These are phyloP conservation scores for Symbiodinium natans DNA, from an alignment of 73 alveolate species.

Conservation along the genomic window DNA sequence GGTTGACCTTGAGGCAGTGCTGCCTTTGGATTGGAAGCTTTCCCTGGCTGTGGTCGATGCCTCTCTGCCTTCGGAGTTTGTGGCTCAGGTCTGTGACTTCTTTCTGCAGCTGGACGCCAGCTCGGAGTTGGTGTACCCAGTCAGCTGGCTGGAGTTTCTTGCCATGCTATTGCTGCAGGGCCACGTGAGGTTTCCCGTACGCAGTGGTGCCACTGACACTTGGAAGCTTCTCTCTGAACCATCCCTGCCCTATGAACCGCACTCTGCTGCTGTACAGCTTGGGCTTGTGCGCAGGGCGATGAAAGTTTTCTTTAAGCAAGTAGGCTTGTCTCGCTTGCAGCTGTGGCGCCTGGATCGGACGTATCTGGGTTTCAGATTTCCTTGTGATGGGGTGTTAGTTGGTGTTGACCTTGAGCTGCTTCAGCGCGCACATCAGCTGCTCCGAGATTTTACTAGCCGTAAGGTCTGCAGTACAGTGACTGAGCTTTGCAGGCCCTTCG, in stretches of 20 bases:
- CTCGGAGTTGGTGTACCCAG: background rate
- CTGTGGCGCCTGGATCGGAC: background rate
- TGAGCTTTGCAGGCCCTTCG: background rate
- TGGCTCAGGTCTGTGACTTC: too few species aligned
- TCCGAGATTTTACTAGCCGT: background rate
- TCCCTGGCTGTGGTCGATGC: background rate
- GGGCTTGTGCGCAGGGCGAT: background rate
- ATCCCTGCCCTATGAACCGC: background rate
- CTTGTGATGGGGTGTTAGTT: background rate
- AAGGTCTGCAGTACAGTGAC: background rate
- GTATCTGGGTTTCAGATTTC: background rate
- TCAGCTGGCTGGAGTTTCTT: background rate
- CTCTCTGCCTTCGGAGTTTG: too few species aligned
- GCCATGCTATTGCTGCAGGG: background rate
- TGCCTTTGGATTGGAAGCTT: background rate
- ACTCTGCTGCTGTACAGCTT: background rate
- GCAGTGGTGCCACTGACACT: background rate
- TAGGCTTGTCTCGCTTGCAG: background rate
- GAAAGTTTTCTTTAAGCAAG: too few species aligned
- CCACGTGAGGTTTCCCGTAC: background rate
- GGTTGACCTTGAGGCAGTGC: background rate
- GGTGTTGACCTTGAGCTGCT: background rate
- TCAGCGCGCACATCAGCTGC: background rate
- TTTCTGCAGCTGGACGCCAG: background rate
- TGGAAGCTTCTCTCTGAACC: background rate